Evolutionary conservation across 1,284 basidiomycete genomes (phyloP), one percentile per base, ranked within the genome.

Genomic region (Lentinula novae-zelandiae): DNA sequence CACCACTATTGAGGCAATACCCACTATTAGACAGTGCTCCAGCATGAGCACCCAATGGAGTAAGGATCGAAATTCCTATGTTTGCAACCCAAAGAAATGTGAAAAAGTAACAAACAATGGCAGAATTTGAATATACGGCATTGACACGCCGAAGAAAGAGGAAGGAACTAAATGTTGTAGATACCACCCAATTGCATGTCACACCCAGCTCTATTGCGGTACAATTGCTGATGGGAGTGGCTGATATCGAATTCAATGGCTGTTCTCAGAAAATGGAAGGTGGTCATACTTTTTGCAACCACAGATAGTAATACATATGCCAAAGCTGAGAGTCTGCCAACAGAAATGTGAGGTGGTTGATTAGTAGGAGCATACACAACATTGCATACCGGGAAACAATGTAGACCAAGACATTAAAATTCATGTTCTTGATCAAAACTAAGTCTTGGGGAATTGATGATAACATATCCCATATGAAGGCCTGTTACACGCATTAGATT

Each of bases 71-170:
- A 2, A 66, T 62, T 9, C 65, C 68, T 22, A 72, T 46, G 8
- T 63, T 63, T 3, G 50, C 63, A 15, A 72, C 39, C 70, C 69
- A 73, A 27, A 75, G 58, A 10, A 65, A 33, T 5, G 66, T 66
- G 59, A 70, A 73, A n/a, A 61, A 15, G 22, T 63, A 38, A 38
- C 63, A 39, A 52, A 69, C 50, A 12, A 66, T 12, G 52, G 55
- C 65, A 22, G 66, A 60, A 9, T 62, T 33, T 42, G 58, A 20
- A 53, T 68, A 71, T 9, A 73, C 60, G 3, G 68, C 73, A 40
- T 71, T 67, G 33, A 72, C 65, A 12, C 74, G 72, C 60, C 68
- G 67, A 64, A 71, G 69, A 57, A 75, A 74, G 51, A 75, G 72
- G 56, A 70, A 67, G 1, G 70, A 68, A 0, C 70, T 68, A 3